Conservation (phyloP, 1,284 basidiomycete genomes). For the Ceratobasidium sp. region DNA sequence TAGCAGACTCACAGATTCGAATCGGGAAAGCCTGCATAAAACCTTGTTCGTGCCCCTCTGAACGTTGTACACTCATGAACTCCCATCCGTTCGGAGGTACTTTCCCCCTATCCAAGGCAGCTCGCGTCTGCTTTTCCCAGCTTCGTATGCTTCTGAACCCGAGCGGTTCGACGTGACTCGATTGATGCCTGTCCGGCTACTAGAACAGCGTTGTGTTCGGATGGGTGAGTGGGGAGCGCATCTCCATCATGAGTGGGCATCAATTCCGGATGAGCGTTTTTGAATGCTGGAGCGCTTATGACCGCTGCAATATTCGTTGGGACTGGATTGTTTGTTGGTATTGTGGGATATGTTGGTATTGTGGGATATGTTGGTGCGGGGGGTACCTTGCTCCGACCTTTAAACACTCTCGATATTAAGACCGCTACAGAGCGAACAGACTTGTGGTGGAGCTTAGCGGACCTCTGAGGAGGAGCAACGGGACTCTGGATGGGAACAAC, state of each 20-base stretch:
- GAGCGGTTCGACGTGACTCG: not conserved
- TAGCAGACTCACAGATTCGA: slow-evolving; percentile 20
- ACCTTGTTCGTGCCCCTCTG: slow-evolving; percentile 18
- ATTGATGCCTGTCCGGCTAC: slow-evolving; percentile 42
- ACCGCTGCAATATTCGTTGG: no score
- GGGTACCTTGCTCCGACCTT: slow-evolving; percentile 34
- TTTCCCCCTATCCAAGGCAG: slow-evolving; percentile 15
- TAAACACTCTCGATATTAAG: slow-evolving; percentile 25
- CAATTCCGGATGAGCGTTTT: slow-evolving; percentile 49
- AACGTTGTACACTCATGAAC: slow-evolving; percentile 1
- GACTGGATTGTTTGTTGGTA: no score
- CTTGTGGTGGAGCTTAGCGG: no score
- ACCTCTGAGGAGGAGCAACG: no score
- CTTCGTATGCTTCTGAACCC: not conserved
- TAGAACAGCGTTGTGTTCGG: slow-evolving; percentile 51
- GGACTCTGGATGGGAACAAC: no score
- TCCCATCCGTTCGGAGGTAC: slow-evolving; percentile 32
- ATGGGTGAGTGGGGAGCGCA: slow-evolving; percentile 52
- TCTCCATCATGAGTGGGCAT: slow-evolving; percentile 48
- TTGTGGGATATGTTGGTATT: no score
- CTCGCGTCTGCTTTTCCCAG: slow-evolving; percentile 29
- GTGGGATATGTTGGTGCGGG: no score
- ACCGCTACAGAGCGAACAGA: slow-evolving; percentile 28
- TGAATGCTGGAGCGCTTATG: slow-evolving; percentile 18
- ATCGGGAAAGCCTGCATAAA: slow-evolving; percentile 33